A percentile compares a stretch with the other conserved stretches of the same genome.
These are phyloP conservation scores for Lunasporangiospora selenospora DNA, from an alignment of 192 early-diverging fungal genomes.

Conservation along the genomic window DNA sequence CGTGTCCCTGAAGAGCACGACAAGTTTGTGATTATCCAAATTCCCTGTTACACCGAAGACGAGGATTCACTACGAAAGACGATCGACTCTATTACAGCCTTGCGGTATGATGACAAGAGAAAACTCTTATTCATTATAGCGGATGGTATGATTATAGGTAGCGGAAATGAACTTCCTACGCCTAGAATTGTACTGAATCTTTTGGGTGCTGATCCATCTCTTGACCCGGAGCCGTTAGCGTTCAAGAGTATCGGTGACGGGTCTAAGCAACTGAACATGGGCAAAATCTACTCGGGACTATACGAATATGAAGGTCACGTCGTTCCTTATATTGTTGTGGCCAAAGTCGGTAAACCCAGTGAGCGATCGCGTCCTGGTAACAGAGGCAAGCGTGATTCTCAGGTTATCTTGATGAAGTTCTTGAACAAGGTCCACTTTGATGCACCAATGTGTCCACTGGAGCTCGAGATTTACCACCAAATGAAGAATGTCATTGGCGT, in stretches of 20 bases:
- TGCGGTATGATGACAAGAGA: constrained; percentile 87
- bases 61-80: constrained; percentile 85
- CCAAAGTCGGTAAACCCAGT: constrained; percentile 88
- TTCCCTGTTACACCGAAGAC: constrained; percentile 96
- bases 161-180: constrained; percentile 96
- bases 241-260: constrained; percentile 94
- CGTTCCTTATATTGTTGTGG: constrained; percentile 94
- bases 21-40: constrained; percentile 95
- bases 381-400: constrained; percentile 97
- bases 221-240: constrained; percentile 76
- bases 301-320: constrained; percentile 88
- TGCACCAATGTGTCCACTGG: constrained; percentile 88
- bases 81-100: constrained; percentile 78
- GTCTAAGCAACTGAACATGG: constrained; percentile 91
- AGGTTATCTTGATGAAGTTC: constrained; percentile 94
- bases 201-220: constrained; percentile 81
- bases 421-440: constrained; percentile 93
- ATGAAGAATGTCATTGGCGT: constrained; percentile 98
- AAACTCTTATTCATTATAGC: constrained; percentile 88
- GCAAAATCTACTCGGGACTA: constrained; percentile 94
- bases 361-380: constrained; percentile 93
- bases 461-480: constrained; percentile 96
- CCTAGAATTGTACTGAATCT: constrained; percentile 96
- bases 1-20: constrained; percentile 88
- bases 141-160: constrained; percentile 94